Percentiles rank a stretch among this genome's conserved stretches.
These are phyloP conservation scores for Lactifluus rugatus DNA, from an alignment of 768 basidiomycete genomes.

Conservation along the genomic window DNA sequence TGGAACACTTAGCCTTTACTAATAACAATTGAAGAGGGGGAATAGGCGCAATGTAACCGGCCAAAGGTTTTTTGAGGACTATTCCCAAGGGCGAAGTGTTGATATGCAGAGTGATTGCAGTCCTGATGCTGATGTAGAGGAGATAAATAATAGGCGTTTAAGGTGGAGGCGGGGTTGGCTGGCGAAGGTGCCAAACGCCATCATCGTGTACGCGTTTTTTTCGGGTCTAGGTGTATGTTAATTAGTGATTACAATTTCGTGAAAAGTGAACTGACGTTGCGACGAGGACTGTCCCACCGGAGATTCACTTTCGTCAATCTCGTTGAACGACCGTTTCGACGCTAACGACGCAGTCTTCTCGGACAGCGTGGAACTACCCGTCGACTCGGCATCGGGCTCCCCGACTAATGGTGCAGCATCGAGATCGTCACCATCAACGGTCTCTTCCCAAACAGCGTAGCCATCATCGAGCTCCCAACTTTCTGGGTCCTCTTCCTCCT, in stretches of 20 bases:
- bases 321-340: slow-evolving; percentile 11
- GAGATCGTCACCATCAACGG: slow-evolving; percentile 5
- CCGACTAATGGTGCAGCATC: neutral
- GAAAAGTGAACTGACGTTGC: slow-evolving; percentile 1
- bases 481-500: slow-evolving; percentile 9
- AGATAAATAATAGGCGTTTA: neutral
- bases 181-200: neutral
- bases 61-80: neutral
- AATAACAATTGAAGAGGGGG: neutral
- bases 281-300: neutral
- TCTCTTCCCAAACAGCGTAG: slow-evolving; percentile 7
- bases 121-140: neutral
- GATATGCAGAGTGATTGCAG: neutral
- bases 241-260: neutral
- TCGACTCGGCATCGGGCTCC: slow-evolving; percentile 9
- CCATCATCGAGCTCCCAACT: slow-evolving; percentile 16
- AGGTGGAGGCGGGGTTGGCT: neutral
- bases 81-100: neutral
- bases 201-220: slow-evolving; percentile 15
- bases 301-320: slow-evolving; percentile 1
- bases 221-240: neutral
- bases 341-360: slow-evolving; percentile 3
- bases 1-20: slow-evolving; percentile 17
- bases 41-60: neutral
- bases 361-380: slow-evolving; percentile 13